These are phyloP conservation scores for Kuraishia hungarica DNA, from an alignment of 805 yeast species.

Conservation along the genomic window DNA sequence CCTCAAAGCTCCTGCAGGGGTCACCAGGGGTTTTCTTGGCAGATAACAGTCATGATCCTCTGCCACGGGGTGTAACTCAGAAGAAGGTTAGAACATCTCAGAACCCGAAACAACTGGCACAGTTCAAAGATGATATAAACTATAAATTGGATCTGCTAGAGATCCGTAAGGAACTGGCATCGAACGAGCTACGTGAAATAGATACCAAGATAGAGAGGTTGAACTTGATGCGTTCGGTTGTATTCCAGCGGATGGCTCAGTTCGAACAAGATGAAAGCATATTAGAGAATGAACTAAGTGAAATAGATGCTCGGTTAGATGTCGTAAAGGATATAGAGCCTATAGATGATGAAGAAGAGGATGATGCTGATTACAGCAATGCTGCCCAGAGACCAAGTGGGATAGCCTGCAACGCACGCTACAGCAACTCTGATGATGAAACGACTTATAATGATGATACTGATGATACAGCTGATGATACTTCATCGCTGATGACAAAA, in stretches of 20 bases:
- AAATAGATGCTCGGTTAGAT: constrained; percentile 34
- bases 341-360: constrained; percentile 8
- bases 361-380: constrained; percentile 1
- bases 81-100: constrained; percentile 34
- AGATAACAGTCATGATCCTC: constrained; percentile 4
- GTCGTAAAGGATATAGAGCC: constrained; percentile 30
- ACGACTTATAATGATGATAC: constrained; percentile 9
- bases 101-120: constrained; percentile 27
- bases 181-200: constrained; percentile 56
- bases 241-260: constrained; percentile 49
- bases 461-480: constrained; percentile 10
- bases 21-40: constrained; percentile 6
- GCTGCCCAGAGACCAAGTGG: neutral
- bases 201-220: constrained; percentile 48
- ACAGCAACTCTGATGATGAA: constrained; percentile 8
- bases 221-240: constrained; percentile 39
- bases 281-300: constrained; percentile 38
- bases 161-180: constrained; percentile 55
- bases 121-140: constrained; percentile 29
- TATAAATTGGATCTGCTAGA: constrained; percentile 46
- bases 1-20: constrained; percentile 7
- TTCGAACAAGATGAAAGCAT: constrained; percentile 55
- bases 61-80: constrained; percentile 31
- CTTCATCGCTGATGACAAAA: constrained; percentile 27
- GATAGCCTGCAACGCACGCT: constrained; percentile 1